Base-by-base conservation (phyloP, 1,139 yeast genomes). In the Lodderomyces oxycetoniae region DNA sequence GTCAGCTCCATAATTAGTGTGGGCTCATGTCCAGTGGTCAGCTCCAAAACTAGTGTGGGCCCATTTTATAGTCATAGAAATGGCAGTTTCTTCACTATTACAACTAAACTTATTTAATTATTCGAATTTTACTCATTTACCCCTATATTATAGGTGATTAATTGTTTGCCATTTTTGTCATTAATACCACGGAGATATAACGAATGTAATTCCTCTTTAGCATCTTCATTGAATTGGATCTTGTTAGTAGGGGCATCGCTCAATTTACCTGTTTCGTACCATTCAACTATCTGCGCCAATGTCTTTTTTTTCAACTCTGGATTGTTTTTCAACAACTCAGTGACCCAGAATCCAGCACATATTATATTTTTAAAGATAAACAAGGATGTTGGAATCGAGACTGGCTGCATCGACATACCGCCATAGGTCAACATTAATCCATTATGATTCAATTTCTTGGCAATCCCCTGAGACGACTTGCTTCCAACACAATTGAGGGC, bases 381-480 rank as follows among this genome's bases (percentile, higher is more conserved):
- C 41, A 86, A 63, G 1, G 95, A 77, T 1, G 96, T 87, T 28
- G 97, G 96, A 39, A 91, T 61, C 12, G 77, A 74, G 17, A 93
- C 93, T 3, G 98, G 98, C 61, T 87, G 91, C 67, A 80, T 79
- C 4, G 97, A 86, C 98, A 91, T 91, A 32, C 96, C 98, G 19
- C 99, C 99, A 54, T 91, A 91, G 1, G 98, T 88, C 49, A 85
- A 77, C 69, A 91, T 68, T 43, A 83, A 70, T 20, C 88, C 86
- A 42, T 76, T 71, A 14, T 61, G 53, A 34, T 74, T 77, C 43
- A 91, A 70, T 53, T 88, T 88, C 45, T 96, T 73, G 6, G 95
- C 91, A 46, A 91, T 67, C 28, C 81, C 79, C 1, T 95, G 71
- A 27, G 88, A 74, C 26, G 87, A 80, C 45, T 82, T 74, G 20